These are phyloP conservation scores for Stemphylium beticola DNA, from an alignment of 2,329 filamentous ascomycete species.

Conservation along the genomic window DNA sequence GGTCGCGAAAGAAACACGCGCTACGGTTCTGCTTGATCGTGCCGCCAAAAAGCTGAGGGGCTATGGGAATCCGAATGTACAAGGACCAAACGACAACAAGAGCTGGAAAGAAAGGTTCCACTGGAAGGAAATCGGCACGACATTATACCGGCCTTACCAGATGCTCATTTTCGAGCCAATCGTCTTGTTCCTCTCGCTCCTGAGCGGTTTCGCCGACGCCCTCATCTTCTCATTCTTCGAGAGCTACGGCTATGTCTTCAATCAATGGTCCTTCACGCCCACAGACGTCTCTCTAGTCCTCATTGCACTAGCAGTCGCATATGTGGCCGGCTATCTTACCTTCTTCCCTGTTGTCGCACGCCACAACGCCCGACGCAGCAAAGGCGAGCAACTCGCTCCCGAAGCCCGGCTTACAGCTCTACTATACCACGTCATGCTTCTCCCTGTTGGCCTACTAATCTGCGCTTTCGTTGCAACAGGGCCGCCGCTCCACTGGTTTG, in stretches of 20 bases:
- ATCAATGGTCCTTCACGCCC: conserved; percentile 67
- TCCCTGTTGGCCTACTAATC: conserved; percentile 71
- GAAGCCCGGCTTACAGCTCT: conserved; percentile 71
- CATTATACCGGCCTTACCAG: conserved; percentile 70
- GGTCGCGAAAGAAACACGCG: conserved; percentile 76
- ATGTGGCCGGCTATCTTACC: conserved; percentile 68
- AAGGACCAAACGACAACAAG: not conserved
- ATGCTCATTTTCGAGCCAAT: conserved; percentile 80
- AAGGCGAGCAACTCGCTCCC: conserved; percentile 58
- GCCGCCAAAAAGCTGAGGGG: conserved; percentile 17
- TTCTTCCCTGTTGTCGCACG: conserved; percentile 52
- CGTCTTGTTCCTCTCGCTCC: conserved; percentile 71
- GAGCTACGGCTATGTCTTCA: conserved; percentile 70
- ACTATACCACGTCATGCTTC: conserved; percentile 63
- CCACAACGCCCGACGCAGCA: conserved; percentile 55
- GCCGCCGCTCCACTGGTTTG: conserved; percentile 71
- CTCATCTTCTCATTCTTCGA: conserved; percentile 81
- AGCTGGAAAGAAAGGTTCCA: not conserved
- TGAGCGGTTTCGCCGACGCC: conserved; percentile 75
- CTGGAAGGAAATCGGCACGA: conserved; percentile 19
- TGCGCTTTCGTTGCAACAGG: conserved; percentile 64
- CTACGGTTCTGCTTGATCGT: conserved; percentile 74
- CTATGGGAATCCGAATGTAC: not conserved
- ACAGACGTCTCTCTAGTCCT: conserved; percentile 63
- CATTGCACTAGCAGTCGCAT: conserved; percentile 52